Base-by-base conservation (phyloP, 2,329 filamentous ascomycete genomes). In the Cladophialophora chaetospira region DNA sequence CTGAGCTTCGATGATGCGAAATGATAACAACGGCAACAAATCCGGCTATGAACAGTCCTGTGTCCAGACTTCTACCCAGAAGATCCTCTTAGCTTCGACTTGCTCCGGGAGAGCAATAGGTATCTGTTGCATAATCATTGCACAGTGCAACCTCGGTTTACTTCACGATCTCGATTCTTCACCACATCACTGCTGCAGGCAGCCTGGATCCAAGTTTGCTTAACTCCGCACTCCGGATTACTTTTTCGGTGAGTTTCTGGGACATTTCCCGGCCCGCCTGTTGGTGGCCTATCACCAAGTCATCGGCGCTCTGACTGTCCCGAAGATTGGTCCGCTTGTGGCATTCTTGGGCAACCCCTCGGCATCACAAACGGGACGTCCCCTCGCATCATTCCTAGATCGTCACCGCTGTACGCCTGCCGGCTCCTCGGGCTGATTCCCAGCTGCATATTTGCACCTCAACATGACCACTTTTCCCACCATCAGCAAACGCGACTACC, bases 381-480 rank as follows among this genome's bases (percentile, higher is more conserved):
- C 28, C 6, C 29, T 31, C 35, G 47, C 23, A 42, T 36, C 4
- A 51, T 17, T 15, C 17, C 15, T 31, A 23, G 31, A 43, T 40
- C 36, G 36, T 33, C 48, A 23, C 33, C 48, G 26, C 31, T 33
- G 13, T 42, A 47, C 49, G 35, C 10, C 55, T 26, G 25, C 42
- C 49, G 48, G 42, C 49, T 57, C 55, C n/a, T n/a, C n/a, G n/a
- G 55, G 55, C 11, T 45, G 47, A 15, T 53, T 17, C 48, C 54
- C 17, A 21, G 31, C 19, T 53, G 25, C 50, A 31, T 21, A 15
- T 19, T 40, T 19, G 36, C 36, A 21, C 9, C 17, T 21, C 46
- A 51, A 29, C 48, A 53, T 45, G 38, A 45, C 40, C 17, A 44
- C 49, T 21, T 43, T 25, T 52, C 28, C 47, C 46, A 55, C 38